Evolutionary conservation across 352 stramenopile genomes (phyloP).

Genomic region (Globisporangium abappressorium): DNA sequence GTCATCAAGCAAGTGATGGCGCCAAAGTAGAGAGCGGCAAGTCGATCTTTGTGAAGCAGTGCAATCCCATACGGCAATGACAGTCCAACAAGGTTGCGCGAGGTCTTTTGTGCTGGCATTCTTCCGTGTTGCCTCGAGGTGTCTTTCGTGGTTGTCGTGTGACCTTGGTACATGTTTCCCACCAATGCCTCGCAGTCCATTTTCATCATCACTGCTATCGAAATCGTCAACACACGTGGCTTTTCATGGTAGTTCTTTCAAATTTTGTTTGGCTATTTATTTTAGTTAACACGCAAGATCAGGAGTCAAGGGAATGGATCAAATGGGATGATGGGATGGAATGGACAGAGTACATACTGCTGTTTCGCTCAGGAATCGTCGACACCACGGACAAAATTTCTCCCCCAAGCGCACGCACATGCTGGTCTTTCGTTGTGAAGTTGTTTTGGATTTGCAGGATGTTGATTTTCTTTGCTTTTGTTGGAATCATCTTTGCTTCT

Average conservation of each 20-base stretch:
- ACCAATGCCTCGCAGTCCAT: not conserved
- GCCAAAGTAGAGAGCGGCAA: not conserved
- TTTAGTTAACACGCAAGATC: conserved; percentile 10
- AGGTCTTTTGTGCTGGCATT: not conserved
- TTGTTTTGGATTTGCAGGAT: not conserved
- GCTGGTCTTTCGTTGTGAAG: not conserved
- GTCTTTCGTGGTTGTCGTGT: not conserved
- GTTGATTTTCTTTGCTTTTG: not conserved
- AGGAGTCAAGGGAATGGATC: not conserved
- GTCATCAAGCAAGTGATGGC: conserved; percentile 41
- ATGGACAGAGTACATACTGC: not conserved
- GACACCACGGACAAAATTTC: conserved; percentile 7
- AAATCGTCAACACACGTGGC: not conserved
- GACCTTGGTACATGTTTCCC: not conserved
- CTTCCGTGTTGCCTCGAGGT: not conserved
- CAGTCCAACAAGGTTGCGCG: no score
- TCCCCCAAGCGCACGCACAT: conserved; percentile 2
- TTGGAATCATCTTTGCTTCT: not conserved
- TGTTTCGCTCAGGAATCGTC: conserved; percentile 6
- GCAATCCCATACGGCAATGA: not conserved
- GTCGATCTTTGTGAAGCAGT: not conserved
- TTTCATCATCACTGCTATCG: not conserved
- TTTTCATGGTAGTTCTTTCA: not conserved
- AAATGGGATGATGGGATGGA: conserved; percentile 1
- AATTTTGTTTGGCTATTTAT: conserved; percentile 11